Evolutionary conservation across 495 filamentous ascomycete species (phyloP), one percentile per base, ranked within the genome.

Genomic region (Hypomontagnella submonticulosa): DNA sequence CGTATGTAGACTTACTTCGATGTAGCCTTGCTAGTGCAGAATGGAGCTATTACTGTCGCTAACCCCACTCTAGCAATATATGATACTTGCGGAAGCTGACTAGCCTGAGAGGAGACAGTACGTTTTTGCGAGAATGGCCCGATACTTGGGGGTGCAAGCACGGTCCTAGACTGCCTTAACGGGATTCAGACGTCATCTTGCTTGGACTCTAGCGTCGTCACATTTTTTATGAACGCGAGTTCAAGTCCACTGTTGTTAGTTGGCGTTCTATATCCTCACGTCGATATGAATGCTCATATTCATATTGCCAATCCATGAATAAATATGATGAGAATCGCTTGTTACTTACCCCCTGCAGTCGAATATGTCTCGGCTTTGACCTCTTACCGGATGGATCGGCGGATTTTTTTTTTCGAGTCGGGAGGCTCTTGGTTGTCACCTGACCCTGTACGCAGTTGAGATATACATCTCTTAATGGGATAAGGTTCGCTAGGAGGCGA

Each of bases 151-250:
- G 23, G 2, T 2, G 2, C 2, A 52, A 44, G 43, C n/a, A 18
- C n/a, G 38, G 40, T 20, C 41, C 16, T 40, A 27, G n/a, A 48
- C 3, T n/a, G n/a, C 10, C 27, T 11, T 46, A 44, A 47, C 19
- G 44, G 64, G 64, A 49, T 46, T 37, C n/a, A 54, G 64, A 68
- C 66, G 66, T 69, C 66, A 69, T 69, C 27, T 11, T 60, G 55
- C 66, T 63, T 69, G 32, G 55, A 34, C 11, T 42, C 36, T 33
- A 46, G 53, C 54, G 42, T 59, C 59, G 43, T 58, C 49, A 30
- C 44, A 41, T 32, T 59, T 50, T 47, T 13, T 20, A n/a, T 10
- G 37, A 47, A 63, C 19, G 15, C n/a, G 32, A 43, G 42, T 16
- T 37, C n/a, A n/a, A 23, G 20, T 49, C 13, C 13, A 63, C 30